Evolutionary conservation across 805 yeast genomes (phyloP), one percentile per base, ranked within the genome.

Genomic region (Vanderwaltozyma yarrowii): DNA sequence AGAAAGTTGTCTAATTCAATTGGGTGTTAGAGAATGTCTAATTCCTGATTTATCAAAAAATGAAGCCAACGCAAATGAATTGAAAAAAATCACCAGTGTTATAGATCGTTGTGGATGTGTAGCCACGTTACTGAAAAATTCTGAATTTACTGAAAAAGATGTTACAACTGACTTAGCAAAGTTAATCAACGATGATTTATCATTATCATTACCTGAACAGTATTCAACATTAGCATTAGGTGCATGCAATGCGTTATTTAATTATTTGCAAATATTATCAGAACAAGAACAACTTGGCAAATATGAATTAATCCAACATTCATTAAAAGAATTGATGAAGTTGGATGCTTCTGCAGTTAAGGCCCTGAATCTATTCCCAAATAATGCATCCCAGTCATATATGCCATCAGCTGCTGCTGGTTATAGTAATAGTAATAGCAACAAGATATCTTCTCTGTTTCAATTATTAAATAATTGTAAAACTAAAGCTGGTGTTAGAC

Each of bases 391-490:
- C 5, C 54, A 50, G 20, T 40, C 53, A 13, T 45, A 47, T 33
- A 42, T 50, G 14, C 43, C 44, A n/a, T 38, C 47, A 12, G 32
- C 39, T 9, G 35, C 26, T 19, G 34, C n/a, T 36, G 30, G 33
- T 9, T 36, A 28, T 16, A 32, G 47, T 16, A 32, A 40, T 19
- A 46, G 46, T 24, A 46, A 44, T 17, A 43, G 51, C 27, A 52
- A 65, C 4, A 65, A 66, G 49, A 70, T 73, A 43, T 58, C 76
- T 0, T 81, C 94, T 9, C 62, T 92, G 30, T 88, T 74, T 55
- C 96, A 94, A 19, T 67, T 92, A 32, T 65, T 92, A 50, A 89
- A 92, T 65, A 76, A 79, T 48, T 89, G 97, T 66, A 86, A 83
- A 50, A 80, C 94, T 4, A 70, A 76, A 2, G 86, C 92, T n/a